Evolutionary conservation across 108 stramenopile species (phyloP).

Genomic region (Skeletonema menzelii): DNA sequence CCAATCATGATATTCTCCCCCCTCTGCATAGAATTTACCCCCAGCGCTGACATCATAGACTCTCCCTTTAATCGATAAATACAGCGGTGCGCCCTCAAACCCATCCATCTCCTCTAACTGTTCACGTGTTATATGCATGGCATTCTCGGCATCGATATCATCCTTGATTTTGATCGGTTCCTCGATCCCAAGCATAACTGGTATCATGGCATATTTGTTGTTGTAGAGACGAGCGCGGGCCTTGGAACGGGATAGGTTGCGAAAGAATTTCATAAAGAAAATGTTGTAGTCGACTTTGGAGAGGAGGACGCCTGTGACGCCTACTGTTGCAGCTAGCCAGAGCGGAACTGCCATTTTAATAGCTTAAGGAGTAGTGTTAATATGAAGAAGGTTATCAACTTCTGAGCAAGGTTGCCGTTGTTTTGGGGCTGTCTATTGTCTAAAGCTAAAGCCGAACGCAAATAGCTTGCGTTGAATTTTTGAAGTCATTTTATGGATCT

Average conservation of each 20-base stretch:
- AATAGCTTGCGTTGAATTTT: too few relatives aligned
- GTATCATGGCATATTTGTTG: slow-evolving; percentile 53
- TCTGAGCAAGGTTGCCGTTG: too few relatives aligned
- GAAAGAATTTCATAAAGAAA: slow-evolving; percentile 83
- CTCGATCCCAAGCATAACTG: slow-evolving; percentile 55
- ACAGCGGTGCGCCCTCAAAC: slow-evolving; percentile 56
- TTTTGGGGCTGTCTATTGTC: too few relatives aligned
- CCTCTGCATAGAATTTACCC: slow-evolving; percentile 66
- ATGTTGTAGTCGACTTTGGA: slow-evolving; percentile 48
- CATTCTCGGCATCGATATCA: slow-evolving; percentile 38
- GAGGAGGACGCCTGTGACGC: slow-evolving; percentile 28
- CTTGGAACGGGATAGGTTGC: slow-evolving; percentile 72
- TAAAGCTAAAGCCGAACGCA: too few relatives aligned
- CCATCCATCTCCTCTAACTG: slow-evolving; percentile 64
- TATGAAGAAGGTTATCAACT: neutral
- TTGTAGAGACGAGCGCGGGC: slow-evolving; percentile 60
- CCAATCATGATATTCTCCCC: slow-evolving; percentile 66
- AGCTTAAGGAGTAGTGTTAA: neutral
- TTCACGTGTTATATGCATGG: slow-evolving; percentile 62
- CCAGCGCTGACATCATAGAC: slow-evolving; percentile 79
- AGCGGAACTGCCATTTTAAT: slow-evolving; percentile 31
- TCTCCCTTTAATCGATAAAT: slow-evolving; percentile 66
- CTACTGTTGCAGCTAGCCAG: slow-evolving; percentile 34
- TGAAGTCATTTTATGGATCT: too few relatives aligned
- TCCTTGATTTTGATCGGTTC: slow-evolving; percentile 44